These are phyloP conservation scores for Chaetomiaceae sp. DNA, from an alignment of 2,329 filamentous ascomycete species.

Conservation along the genomic window DNA sequence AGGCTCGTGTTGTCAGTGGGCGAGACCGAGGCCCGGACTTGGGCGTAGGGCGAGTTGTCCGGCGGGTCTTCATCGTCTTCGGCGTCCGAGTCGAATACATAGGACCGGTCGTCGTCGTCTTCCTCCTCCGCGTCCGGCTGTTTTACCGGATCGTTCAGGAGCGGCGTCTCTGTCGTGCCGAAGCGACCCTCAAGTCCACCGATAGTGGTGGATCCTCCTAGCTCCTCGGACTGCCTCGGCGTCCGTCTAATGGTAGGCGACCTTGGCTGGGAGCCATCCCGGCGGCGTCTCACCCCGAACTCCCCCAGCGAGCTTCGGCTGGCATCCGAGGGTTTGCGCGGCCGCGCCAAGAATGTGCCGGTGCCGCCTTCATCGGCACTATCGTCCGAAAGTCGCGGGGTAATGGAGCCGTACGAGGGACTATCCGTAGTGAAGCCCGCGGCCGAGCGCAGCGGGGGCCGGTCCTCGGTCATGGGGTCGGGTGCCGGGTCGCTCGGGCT, in stretches of 20 bases:
- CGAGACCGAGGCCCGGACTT: constrained; percentile 74
- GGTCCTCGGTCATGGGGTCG: constrained; percentile 29
- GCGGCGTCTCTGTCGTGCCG: constrained; percentile 45
- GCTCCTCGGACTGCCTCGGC: constrained; percentile 42
- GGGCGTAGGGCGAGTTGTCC: constrained; percentile 71
- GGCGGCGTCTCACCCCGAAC: constrained; percentile 12
- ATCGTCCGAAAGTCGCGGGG: constrained; percentile 20
- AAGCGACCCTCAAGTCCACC: constrained; percentile 52
- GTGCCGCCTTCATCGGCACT: constrained; percentile 9
- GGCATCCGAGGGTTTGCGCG: constrained; percentile 11
- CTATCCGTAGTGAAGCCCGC: constrained; percentile 31
- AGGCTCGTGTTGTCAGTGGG: constrained; percentile 69
- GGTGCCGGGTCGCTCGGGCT: constrained; percentile 18
- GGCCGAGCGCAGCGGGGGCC: constrained; percentile 31
- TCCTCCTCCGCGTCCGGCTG: constrained; percentile 30
- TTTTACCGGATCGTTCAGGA: constrained; percentile 44
- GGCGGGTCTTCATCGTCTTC: constrained; percentile 49
- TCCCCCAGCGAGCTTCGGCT: constrained; percentile 5
- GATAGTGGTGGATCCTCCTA: constrained; percentile 48
- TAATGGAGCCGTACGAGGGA: constrained; percentile 34
- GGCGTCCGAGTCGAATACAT: constrained; percentile 35
- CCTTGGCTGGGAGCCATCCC: constrained; percentile 17
- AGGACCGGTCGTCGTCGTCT: constrained; percentile 30
- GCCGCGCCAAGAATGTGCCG: background rate
- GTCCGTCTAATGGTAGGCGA: constrained; percentile 31